These are phyloP conservation scores for Pyricularia sp. DNA, from an alignment of 2,329 filamentous ascomycete species.

Conservation along the genomic window DNA sequence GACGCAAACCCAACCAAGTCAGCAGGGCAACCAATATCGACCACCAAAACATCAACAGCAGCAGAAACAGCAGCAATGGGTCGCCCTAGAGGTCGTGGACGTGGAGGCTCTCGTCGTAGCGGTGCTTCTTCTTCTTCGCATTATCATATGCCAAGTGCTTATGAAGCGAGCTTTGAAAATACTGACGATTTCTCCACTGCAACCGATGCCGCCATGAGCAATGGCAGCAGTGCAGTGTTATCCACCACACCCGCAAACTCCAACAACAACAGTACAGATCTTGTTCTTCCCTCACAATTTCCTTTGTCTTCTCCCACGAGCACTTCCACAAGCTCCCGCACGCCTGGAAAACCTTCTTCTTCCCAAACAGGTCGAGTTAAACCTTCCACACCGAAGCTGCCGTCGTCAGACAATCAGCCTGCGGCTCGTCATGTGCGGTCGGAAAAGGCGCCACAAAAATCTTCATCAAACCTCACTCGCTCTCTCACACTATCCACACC, in stretches of 20 bases:
- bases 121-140: conserved; percentile 2
- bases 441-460: conserved; percentile 20
- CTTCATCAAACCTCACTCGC: conserved; percentile 18
- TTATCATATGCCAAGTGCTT: conserved; percentile 4
- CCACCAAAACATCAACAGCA: neutral
- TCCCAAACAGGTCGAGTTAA: neutral
- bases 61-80: conserved; percentile 10
- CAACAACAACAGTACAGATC: neutral
- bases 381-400: neutral
- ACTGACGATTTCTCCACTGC: neutral
- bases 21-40: neutral
- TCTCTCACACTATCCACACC: conserved; percentile 27
- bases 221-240: neutral
- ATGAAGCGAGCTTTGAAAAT: neutral
- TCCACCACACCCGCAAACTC: neutral
- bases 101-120: conserved; percentile 9
- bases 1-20: conserved; percentile 4
- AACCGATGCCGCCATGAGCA: neutral
- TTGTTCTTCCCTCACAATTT: neutral
- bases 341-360: neutral
- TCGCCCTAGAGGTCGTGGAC: conserved; percentile 10
- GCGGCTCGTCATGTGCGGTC: conserved; percentile 5
- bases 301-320: neutral
- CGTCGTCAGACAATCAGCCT: neutral
- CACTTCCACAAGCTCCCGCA: neutral